Evolutionary conservation across 768 basidiomycete genomes (phyloP).

Genomic region (Porphyrellus cyaneotinctus): DNA sequence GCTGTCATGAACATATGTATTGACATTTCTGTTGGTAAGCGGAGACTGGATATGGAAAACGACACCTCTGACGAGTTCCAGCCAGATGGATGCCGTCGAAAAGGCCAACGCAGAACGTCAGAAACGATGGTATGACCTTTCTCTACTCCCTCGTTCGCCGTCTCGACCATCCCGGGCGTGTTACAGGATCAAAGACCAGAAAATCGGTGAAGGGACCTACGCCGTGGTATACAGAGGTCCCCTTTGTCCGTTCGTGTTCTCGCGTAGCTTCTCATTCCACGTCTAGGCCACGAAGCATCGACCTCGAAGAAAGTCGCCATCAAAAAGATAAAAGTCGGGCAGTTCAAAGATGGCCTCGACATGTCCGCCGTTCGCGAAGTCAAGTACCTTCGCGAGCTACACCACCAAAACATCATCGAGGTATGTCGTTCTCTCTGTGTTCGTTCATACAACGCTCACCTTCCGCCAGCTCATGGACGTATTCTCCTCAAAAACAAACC

Average conservation of each 20-base stretch:
- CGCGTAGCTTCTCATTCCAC: neutral
- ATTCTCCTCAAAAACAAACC: conserved; percentile 92
- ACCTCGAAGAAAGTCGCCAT: conserved; percentile 89
- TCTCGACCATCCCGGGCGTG: conserved; percentile 7
- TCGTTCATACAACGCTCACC: neutral
- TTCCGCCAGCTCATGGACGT: conserved; percentile 83
- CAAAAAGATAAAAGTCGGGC: conserved; percentile 96
- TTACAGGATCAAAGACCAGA: conserved; percentile 73
- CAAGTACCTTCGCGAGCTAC: conserved; percentile 91
- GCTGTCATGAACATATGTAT: conserved; percentile 24
- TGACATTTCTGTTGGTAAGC: conserved; percentile 15
- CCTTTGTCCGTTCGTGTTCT: conserved; percentile 4
- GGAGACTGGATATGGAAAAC: neutral
- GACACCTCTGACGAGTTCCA: too few relatives aligned
- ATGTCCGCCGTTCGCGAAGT: conserved; percentile 99
- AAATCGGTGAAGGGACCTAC: conserved; percentile 90
- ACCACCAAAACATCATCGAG: conserved; percentile 93
- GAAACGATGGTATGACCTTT: conserved; percentile 51
- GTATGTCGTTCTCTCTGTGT: conserved; percentile 34
- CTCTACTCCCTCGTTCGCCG: neutral
- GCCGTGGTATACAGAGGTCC: conserved; percentile 92
- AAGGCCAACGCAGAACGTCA: conserved; percentile 71
- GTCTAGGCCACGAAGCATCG: conserved; percentile 63
- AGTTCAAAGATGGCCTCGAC: conserved; percentile 96
- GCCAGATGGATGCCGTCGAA: conserved; percentile 85